phyloP scores from a whole-genome alignment of 73 alveolate species.

The Paramecium primaurelia region DNA sequence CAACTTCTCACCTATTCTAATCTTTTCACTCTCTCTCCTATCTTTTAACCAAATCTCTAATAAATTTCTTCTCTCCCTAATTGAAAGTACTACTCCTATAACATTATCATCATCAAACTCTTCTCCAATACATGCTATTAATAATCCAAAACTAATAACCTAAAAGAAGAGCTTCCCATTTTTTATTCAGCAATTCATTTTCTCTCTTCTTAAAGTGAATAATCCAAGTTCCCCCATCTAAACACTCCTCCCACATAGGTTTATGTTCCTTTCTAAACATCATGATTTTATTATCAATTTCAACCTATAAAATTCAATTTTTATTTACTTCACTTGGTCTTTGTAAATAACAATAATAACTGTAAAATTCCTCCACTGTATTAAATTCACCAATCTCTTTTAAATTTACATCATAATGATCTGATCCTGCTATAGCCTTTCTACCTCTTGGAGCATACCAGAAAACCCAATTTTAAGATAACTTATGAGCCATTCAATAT shows the following conservation, averaged over 20 bases:
- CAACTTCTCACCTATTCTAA: constrained; percentile 52
- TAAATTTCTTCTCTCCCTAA: constrained; percentile 48
- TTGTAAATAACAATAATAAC: constrained; percentile 34
- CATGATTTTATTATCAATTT: constrained; percentile 45
- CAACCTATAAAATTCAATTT: background rate
- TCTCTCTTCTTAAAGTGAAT: constrained; percentile 46
- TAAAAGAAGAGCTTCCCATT: constrained; percentile 56
- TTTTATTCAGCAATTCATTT: constrained; percentile 40
- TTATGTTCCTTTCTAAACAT: constrained; percentile 56
- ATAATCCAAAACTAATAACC: background rate
- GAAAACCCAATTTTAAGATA: constrained; percentile 53
- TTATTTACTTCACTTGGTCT: constrained; percentile 37
- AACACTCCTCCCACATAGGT: constrained; percentile 62
- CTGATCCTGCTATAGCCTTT: constrained; percentile 40
- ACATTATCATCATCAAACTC: constrained; percentile 52
- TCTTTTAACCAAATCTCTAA: constrained; percentile 58
- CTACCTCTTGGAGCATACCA: constrained; percentile 60
- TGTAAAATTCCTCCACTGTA: constrained; percentile 51
- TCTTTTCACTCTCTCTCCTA: constrained; percentile 37
- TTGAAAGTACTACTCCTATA: constrained; percentile 50
- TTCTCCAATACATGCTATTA: constrained; percentile 51
- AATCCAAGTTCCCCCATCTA: constrained; percentile 61
- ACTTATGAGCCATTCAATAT: background rate
- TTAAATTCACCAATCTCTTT: constrained; percentile 53
- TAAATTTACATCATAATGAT: constrained; percentile 32